Evolutionary conservation across 306 rosid species (phyloP).

Genomic region (Vigna trinervia): DNA sequence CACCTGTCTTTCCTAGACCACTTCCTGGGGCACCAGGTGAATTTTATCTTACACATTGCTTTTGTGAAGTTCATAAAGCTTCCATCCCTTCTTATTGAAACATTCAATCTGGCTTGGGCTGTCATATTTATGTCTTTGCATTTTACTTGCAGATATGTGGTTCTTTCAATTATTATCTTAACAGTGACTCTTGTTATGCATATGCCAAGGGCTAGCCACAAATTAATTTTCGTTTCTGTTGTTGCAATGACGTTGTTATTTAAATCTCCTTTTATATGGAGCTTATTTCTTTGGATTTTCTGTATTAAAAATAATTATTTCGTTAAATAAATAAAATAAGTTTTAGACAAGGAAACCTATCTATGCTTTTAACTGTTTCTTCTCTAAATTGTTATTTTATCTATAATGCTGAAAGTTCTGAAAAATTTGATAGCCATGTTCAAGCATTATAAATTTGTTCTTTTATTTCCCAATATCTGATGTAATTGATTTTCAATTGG

Average conservation of each 20-base stretch:
- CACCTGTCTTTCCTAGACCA: slow-evolving; percentile 92
- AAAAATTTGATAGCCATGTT: slow-evolving; percentile 18
- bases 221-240: background rate
- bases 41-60: background rate
- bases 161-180: background rate
- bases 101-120: slow-evolving; percentile 7
- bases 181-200: background rate
- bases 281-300: slow-evolving; percentile 8
- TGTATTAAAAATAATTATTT: background rate
- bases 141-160: slow-evolving; percentile 12
- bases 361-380: slow-evolving; percentile 2
- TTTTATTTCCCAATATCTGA: slow-evolving; percentile 21
- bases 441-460: slow-evolving; percentile 6
- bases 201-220: background rate
- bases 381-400: slow-evolving; percentile 28
- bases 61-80: background rate
- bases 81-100: slow-evolving; percentile 25
- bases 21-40: slow-evolving; percentile 78
- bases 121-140: slow-evolving; percentile 13
- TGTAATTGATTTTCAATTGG: slow-evolving; percentile 31
- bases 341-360: background rate
- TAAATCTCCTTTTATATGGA: background rate
- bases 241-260: slow-evolving; percentile 22
- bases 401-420: slow-evolving; percentile 15
- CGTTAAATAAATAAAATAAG: slow-evolving; percentile 8